Percentiles rank a stretch among this genome's conserved stretches.
Conservation (phyloP, 805 yeast genomes). For the Suhomyces xylopsoci region DNA sequence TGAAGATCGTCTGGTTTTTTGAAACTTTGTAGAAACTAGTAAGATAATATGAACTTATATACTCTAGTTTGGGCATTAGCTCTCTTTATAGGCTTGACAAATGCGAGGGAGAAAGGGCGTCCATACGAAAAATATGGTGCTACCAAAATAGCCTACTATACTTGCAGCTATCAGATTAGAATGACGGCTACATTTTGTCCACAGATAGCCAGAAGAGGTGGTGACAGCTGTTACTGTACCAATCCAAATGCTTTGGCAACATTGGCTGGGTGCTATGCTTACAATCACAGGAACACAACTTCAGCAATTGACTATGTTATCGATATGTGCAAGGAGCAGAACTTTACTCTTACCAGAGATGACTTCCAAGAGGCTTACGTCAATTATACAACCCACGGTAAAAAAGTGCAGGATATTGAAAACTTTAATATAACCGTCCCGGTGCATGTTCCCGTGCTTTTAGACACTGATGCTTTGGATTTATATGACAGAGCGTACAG, state of each 20-base stretch:
- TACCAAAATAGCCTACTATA: constrained; percentile 1
- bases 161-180: constrained; percentile 8
- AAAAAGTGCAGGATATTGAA: constrained; percentile 14
- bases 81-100: background rate
- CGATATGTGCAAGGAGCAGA: constrained; percentile 1
- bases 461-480: constrained; percentile 12
- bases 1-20: background rate
- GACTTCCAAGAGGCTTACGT: constrained; percentile 12
- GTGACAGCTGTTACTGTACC: constrained; percentile 20
- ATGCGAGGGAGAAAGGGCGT: background rate
- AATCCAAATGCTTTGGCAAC: constrained; percentile 28
- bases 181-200: constrained; percentile 8
- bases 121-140: background rate
- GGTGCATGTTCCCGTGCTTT: constrained; percentile 21
- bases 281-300: constrained; percentile 9
- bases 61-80: background rate
- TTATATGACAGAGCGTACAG: constrained; percentile 13
- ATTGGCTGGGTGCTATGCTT: constrained; percentile 25
- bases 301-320: background rate
- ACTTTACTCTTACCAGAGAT: constrained; percentile 20
- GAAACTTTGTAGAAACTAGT: background rate
- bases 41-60: background rate
- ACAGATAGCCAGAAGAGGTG: background rate
- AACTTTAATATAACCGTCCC: constrained; percentile 20
- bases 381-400: constrained; percentile 15